A percentile compares a stretch with the other conserved stretches of the same genome.
Evolutionary conservation across 1,139 yeast species (phyloP).

Genomic region (Yamadazyma membranifaciens): DNA sequence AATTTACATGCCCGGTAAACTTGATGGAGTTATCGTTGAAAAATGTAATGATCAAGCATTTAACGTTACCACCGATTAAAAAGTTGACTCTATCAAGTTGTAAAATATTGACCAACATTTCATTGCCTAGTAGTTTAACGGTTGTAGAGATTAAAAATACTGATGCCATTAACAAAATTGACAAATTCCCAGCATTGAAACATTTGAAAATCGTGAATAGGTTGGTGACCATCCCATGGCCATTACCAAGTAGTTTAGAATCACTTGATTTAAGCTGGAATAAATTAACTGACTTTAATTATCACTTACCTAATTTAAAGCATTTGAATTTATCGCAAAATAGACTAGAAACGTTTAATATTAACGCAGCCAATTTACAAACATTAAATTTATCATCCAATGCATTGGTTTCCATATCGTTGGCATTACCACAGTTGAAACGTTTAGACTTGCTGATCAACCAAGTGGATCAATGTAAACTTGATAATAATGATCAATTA

Average conservation of each 20-base stretch:
- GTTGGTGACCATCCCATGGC: not conserved
- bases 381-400: constrained; percentile 3
- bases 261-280: constrained; percentile 5
- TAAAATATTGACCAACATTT: not conserved
- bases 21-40: not conserved
- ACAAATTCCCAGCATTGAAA: not conserved
- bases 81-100: not conserved
- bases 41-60: not conserved
- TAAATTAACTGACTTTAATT: not conserved
- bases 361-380: not conserved
- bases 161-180: not conserved
- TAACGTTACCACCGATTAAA: not conserved
- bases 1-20: too few relatives aligned
- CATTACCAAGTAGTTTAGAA: constrained; percentile 2
- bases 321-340: constrained; percentile 62
- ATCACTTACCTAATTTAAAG: constrained; percentile 39
- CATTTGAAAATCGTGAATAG: not conserved
- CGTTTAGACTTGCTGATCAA: constrained; percentile 2
- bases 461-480: not conserved
- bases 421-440: not conserved
- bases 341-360: constrained; percentile 22
- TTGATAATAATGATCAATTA: not conserved
- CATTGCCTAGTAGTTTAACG: not conserved
- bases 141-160: not conserved
- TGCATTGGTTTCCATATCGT: not conserved